Evolutionary conservation across 768 basidiomycete species (phyloP).

Genomic region (Crepidotus variabilis): DNA sequence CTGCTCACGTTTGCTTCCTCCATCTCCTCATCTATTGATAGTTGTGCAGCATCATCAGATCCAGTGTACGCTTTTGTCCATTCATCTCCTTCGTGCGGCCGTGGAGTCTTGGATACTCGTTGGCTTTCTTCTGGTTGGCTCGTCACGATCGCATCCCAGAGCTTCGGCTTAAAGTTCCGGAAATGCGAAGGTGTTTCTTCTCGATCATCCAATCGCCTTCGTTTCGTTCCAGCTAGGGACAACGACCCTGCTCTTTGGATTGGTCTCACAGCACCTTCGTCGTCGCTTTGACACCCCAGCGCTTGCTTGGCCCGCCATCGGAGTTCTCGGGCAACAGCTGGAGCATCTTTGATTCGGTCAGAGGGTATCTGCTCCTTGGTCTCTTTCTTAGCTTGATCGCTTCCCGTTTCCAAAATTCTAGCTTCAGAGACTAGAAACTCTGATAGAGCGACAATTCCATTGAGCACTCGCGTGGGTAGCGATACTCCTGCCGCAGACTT

Average conservation of each 20-base stretch:
- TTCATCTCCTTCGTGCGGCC: constrained; percentile 33
- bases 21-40: constrained; percentile 28
- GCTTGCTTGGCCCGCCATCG: constrained; percentile 75
- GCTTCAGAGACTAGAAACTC: constrained; percentile 79
- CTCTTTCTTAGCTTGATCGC: constrained; percentile 70
- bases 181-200: constrained; percentile 33
- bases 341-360: constrained; percentile 80
- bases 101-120: constrained; percentile 31
- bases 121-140: constrained; percentile 38
- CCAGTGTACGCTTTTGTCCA: constrained; percentile 34
- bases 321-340: constrained; percentile 78
- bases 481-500: constrained; percentile 38
- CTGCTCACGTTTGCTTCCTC: constrained; percentile 18
- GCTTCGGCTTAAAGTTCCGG: constrained; percentile 64
- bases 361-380: constrained; percentile 76
- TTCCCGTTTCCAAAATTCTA: constrained; percentile 65
- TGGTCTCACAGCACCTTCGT: constrained; percentile 41
- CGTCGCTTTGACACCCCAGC: constrained; percentile 62
- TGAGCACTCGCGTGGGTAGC: constrained; percentile 53
- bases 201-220: constrained; percentile 37
- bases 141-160: constrained; percentile 56
- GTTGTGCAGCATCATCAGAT: constrained; percentile 20
- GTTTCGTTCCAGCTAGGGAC: constrained; percentile 32
- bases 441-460: constrained; percentile 67
- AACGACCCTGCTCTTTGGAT: constrained; percentile 19